Evolutionary conservation across 1,139 yeast genomes (phyloP), one percentile per base, ranked within the genome.

Genomic region (Geotrichum cucujoidarum): DNA sequence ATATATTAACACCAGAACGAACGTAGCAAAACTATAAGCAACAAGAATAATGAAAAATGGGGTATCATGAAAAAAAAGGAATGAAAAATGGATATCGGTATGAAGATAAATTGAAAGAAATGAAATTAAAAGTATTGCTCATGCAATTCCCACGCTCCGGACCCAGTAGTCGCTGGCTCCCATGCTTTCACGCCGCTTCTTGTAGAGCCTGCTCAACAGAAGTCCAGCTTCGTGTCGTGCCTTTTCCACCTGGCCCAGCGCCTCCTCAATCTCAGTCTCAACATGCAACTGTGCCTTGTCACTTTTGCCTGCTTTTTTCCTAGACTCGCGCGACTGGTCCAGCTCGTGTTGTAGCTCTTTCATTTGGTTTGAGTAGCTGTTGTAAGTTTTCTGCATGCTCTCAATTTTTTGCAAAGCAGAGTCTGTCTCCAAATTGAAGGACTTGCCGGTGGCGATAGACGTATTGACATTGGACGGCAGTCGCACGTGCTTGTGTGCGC

Each of bases 151-250:
- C 6, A 37, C 50, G 18, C 50, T 43, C 10, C 60, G 55, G 11
- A 59, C 62, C 64, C 64, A 60, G 42, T 58, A 60, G 21, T 58
- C 61, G 16, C 61, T 55, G 14, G 50, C 55, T 22, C 50, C 54
- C 18, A 24, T 10, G 10, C 50, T 32, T 8, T 57, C 57, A 13
- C 61, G 47, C 16, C 54, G 54, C 16, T 52, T 49, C 36, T 58
- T 57, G 55, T 56, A 59, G 10, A 60, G 61, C 39, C 60, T 51
- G 25, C 60, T 58, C 20, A 59, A 53, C 29, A 54, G 45, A 22
- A 61, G 52, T 11, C 64, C 64, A 20, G 54, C 50, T 35, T 61
- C 63, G 43, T 60, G 56, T 41, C 55, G 57, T 25, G 50, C 44
- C 51, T 58, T 59, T 24, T 60, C 63, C 7, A 54, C 51, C 10